These are phyloP conservation scores for Colletotrichum echinochloae DNA, from an alignment of 2,329 filamentous ascomycete genomes.

Conservation along the genomic window DNA sequence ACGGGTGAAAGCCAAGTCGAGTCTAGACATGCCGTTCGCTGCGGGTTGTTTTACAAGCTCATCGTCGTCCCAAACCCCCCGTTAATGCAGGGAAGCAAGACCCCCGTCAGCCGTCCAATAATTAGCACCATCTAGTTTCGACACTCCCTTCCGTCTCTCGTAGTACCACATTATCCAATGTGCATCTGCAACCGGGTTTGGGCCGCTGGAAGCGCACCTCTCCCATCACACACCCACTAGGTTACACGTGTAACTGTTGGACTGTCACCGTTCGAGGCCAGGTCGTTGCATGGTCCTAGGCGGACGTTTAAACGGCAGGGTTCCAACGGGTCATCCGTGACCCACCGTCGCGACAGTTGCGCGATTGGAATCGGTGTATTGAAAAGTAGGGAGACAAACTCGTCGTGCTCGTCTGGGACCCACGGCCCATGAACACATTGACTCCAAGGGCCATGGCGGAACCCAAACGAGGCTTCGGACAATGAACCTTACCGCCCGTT, in stretches of 20 bases:
- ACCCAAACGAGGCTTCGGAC: conserved; percentile 11
- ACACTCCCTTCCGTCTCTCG: conserved; percentile 30
- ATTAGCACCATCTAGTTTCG: conserved; percentile 6
- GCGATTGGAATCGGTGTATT: conserved; percentile 1
- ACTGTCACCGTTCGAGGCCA: conserved; percentile 20
- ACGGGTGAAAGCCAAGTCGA: conserved; percentile 9
- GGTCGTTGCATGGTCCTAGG: conserved; percentile 25
- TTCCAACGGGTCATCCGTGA: not conserved
- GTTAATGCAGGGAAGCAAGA: conserved; percentile 26
- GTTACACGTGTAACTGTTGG: not conserved
- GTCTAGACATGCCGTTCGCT: conserved; percentile 9
- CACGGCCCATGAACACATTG: not conserved
- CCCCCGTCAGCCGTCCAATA: conserved; percentile 12
- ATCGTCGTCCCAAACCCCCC: conserved; percentile 19
- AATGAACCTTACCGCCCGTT: conserved; percentile 9
- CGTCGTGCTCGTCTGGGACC: not conserved
- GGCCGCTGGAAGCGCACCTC: not conserved
- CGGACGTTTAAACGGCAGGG: not conserved
- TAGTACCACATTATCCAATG: conserved; percentile 11
- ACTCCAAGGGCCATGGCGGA: not conserved
- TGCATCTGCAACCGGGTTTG: conserved; percentile 12
- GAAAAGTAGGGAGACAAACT: conserved; percentile 11
- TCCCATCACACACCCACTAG: conserved; percentile 7
- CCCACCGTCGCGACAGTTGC: not conserved
- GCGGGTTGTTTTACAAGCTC: conserved; percentile 5